Evolutionary conservation across 345 rosid species (phyloP).

Genomic region (Angophora floribunda): DNA sequence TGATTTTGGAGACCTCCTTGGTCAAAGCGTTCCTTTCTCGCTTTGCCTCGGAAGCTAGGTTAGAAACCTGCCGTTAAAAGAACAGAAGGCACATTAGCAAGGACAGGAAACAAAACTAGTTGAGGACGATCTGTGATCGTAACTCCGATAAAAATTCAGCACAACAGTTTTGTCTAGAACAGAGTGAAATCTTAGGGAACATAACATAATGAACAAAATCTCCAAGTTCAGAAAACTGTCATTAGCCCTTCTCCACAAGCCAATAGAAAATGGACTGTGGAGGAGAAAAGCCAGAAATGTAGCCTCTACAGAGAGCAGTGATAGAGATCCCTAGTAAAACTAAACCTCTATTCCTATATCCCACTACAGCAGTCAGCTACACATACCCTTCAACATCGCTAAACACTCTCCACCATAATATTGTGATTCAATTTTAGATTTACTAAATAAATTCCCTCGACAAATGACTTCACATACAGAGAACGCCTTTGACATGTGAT

Average conservation of each 20-base stretch:
- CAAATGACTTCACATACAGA: neutral
- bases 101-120: neutral
- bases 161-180: neutral
- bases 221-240: neutral
- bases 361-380: neutral
- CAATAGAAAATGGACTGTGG: neutral
- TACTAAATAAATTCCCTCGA: neutral
- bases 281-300: neutral
- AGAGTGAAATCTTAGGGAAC: neutral
- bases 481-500: neutral
- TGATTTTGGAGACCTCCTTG: conserved; percentile 82
- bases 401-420: neutral
- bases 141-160: neutral
- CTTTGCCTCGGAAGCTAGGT: conserved; percentile 59
- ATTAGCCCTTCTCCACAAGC: neutral
- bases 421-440: neutral
- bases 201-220: neutral
- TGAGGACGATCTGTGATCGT: neutral
- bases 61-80: conserved; percentile 47
- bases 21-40: conserved; percentile 55
- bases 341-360: neutral
- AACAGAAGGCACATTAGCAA: neutral
- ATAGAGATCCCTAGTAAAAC: neutral
- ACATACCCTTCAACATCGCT: neutral
- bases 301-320: neutral